phyloP scores from a whole-genome alignment of 257 asterid genomes.

The Leonotis leonurus region DNA sequence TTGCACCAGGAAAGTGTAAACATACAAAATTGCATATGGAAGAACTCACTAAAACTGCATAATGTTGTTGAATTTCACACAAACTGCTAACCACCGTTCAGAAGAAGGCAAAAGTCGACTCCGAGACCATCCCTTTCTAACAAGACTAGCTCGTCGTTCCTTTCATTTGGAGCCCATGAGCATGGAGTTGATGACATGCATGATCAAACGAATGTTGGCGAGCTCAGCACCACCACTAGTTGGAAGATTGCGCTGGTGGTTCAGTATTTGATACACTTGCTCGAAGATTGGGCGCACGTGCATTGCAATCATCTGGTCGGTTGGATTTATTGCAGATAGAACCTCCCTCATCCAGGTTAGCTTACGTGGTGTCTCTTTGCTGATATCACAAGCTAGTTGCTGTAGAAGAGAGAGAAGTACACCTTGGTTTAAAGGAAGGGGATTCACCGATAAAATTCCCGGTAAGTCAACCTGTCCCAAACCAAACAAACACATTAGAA shows the following conservation, averaged over 20 bases:
- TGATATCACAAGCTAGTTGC: no score
- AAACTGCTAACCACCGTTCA: background rate
- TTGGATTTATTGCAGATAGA: slow-evolving; percentile 62
- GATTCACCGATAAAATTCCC: slow-evolving; percentile 53
- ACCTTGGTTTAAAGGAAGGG: slow-evolving; percentile 89
- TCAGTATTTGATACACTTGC: slow-evolving; percentile 82
- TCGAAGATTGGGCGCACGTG: slow-evolving; percentile 89
- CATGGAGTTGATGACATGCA: slow-evolving; percentile 90
- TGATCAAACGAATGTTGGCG: slow-evolving; percentile 62
- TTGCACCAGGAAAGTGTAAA: slow-evolving; percentile 1
- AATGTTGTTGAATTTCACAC: background rate
- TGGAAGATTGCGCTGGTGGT: slow-evolving; percentile 66
- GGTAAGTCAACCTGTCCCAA: slow-evolving; percentile 68
- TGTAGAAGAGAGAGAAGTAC: slow-evolving; percentile 68
- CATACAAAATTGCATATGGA: slow-evolving; percentile 24
- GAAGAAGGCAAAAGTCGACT: no score
- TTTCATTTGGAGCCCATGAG: slow-evolving; percentile 66
- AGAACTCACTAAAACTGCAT: slow-evolving; percentile 1
- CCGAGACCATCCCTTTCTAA: no score
- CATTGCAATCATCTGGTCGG: slow-evolving; percentile 62
- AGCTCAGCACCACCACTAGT: slow-evolving; percentile 39
- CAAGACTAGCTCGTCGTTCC: no score
- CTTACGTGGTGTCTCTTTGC: no score
- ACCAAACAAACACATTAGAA: background rate
- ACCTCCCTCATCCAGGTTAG: slow-evolving; percentile 20